Evolutionary conservation across 2,329 filamentous ascomycete species (phyloP).

Genomic region (Clonostachys rosea): DNA sequence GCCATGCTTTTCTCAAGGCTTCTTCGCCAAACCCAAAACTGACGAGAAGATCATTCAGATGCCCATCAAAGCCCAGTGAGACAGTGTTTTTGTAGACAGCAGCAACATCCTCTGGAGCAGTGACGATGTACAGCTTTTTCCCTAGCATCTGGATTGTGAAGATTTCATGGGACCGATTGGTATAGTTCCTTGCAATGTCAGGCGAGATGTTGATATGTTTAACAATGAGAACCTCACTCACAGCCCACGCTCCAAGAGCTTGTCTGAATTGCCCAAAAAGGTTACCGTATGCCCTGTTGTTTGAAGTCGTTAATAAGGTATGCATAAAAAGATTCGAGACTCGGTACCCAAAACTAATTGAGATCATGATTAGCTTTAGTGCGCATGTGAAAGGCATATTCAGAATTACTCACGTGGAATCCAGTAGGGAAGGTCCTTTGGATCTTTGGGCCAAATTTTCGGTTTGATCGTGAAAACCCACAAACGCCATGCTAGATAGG

Average conservation of each 20-base stretch:
- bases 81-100: not conserved
- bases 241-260: not conserved
- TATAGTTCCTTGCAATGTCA: not conserved
- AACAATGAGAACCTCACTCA: not conserved
- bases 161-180: not conserved
- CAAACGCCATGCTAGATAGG: too few relatives aligned
- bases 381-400: not conserved
- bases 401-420: not conserved
- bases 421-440: not conserved
- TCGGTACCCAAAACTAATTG: not conserved
- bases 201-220: not conserved
- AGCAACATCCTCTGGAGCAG: not conserved
- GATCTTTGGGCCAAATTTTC: too few relatives aligned
- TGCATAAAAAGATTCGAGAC: not conserved
- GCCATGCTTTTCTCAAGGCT: slow-evolving; percentile 57
- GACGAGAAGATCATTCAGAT: not conserved
- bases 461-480: too few relatives aligned
- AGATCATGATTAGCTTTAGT: not conserved
- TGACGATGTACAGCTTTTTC: not conserved
- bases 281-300: not conserved
- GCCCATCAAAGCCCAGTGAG: not conserved
- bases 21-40: not conserved
- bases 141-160: not conserved
- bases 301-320: not conserved
- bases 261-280: not conserved